Conservation (phyloP, 2,329 filamentous ascomycete species). For the Fusarium haematococcum region DNA sequence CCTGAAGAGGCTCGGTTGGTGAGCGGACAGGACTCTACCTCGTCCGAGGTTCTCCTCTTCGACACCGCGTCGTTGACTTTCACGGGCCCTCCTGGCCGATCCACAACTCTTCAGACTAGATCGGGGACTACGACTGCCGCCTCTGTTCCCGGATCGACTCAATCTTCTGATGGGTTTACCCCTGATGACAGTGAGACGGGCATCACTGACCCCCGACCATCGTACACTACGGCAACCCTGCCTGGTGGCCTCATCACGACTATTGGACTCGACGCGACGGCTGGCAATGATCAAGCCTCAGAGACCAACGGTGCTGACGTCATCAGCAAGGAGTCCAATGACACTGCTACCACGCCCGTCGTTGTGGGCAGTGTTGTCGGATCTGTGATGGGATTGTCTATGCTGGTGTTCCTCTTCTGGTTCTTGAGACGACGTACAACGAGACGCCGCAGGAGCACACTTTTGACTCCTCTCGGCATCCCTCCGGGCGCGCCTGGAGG, state of each 20-base stretch:
- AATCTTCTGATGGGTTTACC: constrained; percentile 26
- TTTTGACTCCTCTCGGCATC: constrained; percentile 61
- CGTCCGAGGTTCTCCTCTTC: constrained; percentile 31
- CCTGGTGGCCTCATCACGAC: constrained; percentile 36
- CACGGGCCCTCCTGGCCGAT: constrained; percentile 21
- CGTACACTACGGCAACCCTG: constrained; percentile 37
- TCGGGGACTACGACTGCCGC: constrained; percentile 28
- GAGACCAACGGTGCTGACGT: constrained; percentile 28
- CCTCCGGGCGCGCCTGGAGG: constrained; percentile 34
- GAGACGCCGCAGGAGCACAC: constrained; percentile 59
- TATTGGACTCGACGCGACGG: constrained; percentile 34
- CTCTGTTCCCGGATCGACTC: constrained; percentile 26
- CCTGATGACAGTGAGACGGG: constrained; percentile 25
- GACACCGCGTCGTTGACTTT: constrained; percentile 36
- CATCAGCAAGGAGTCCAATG: constrained; percentile 17
- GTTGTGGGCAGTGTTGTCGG: constrained; percentile 66
- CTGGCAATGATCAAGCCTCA: constrained; percentile 33
- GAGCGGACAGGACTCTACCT: constrained; percentile 13
- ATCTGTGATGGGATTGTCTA: constrained; percentile 54
- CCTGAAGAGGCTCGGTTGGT: constrained; percentile 13
- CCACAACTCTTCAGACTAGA: constrained; percentile 37
- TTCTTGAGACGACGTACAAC: constrained; percentile 57
- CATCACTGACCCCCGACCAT: constrained; percentile 23
- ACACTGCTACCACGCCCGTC: constrained; percentile 45
- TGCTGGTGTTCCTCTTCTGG: constrained; percentile 64